phyloP scores from a whole-genome alignment of 2,329 filamentous ascomycete species.

The Xylaria polymorpha region DNA sequence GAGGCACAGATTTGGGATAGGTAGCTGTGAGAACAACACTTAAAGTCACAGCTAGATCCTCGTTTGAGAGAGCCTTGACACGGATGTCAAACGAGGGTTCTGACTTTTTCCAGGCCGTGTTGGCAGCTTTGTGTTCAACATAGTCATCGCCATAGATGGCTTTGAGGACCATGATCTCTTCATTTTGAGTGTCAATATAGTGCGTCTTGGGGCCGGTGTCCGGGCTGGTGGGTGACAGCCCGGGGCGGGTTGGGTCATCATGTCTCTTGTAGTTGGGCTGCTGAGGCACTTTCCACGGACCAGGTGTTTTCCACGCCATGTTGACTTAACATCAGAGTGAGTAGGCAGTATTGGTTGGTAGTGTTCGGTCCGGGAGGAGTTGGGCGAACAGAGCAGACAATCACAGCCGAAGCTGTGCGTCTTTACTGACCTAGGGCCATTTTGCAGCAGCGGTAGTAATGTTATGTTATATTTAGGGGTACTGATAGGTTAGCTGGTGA shows the following conservation, averaged over 20 bases:
- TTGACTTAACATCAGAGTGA: conserved; percentile 43
- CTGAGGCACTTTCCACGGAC: conserved; percentile 61
- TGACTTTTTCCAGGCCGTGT: conserved; percentile 89
- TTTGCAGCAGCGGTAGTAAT: conserved; percentile 38
- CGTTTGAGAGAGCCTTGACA: conserved; percentile 78
- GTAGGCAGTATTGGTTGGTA: conserved; percentile 12
- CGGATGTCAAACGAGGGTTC: conserved; percentile 85
- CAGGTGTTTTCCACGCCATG: conserved; percentile 65
- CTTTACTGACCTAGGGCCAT: conserved; percentile 63
- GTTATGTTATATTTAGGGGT: conserved; percentile 9
- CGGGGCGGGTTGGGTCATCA: conserved; percentile 64
- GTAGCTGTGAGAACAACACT: conserved; percentile 86
- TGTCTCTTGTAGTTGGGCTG: conserved; percentile 55
- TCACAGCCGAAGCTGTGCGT: conserved; percentile 67
- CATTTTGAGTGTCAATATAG: conserved; percentile 86
- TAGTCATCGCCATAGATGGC: conserved; percentile 94
- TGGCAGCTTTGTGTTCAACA: conserved; percentile 74
- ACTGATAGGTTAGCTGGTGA: conserved; percentile 22
- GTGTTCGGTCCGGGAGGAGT: conserved; percentile 38
- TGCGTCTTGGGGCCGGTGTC: conserved; percentile 63
- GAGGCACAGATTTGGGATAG: conserved; percentile 85
- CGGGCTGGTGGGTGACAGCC: conserved; percentile 59
- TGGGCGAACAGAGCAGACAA: conserved; percentile 51
- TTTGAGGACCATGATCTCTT: conserved; percentile 86
- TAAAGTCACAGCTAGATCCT: conserved; percentile 77